These are phyloP conservation scores for Aspergillus oerlinghausenensis DNA, from an alignment of 2,329 filamentous ascomycete species.

Conservation along the genomic window DNA sequence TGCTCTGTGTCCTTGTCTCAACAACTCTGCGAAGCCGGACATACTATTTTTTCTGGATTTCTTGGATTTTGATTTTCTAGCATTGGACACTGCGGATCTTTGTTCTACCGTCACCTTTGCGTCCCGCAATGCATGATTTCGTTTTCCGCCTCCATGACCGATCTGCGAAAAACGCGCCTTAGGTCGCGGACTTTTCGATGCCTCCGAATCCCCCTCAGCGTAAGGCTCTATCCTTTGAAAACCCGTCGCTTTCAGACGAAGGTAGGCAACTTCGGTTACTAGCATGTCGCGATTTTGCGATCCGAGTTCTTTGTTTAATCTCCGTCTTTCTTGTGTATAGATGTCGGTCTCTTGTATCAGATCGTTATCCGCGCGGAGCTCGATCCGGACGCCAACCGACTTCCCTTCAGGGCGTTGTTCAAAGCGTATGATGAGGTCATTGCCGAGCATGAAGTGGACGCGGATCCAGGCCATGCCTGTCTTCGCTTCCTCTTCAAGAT, in stretches of 20 bases:
- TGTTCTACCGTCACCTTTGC: constrained; percentile 4
- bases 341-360: constrained; percentile 72
- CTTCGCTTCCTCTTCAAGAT: constrained; percentile 76
- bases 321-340: constrained; percentile 41
- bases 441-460: constrained; percentile 63
- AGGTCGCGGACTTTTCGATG: constrained; percentile 47
- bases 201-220: constrained; percentile 43
- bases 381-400: constrained; percentile 58
- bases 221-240: constrained; percentile 38
- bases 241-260: constrained; percentile 54
- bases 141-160: constrained; percentile 38
- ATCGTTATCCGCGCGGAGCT: constrained; percentile 70
- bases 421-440: constrained; percentile 73
- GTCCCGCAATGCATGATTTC: constrained; percentile 38
- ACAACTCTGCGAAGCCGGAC: neutral
- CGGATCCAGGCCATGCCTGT: constrained; percentile 70
- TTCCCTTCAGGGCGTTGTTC: constrained; percentile 74
- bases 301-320: neutral
- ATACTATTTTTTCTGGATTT: neutral
- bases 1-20: constrained; percentile 1
- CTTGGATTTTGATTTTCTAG: neutral
- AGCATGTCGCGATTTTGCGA: neutral
- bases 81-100: constrained; percentile 4
- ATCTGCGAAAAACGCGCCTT: constrained; percentile 41
- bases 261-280: constrained; percentile 39